Evolutionary conservation across 176 grass and related monocot species (phyloP).

Genomic region (Elymus sibiricus): DNA sequence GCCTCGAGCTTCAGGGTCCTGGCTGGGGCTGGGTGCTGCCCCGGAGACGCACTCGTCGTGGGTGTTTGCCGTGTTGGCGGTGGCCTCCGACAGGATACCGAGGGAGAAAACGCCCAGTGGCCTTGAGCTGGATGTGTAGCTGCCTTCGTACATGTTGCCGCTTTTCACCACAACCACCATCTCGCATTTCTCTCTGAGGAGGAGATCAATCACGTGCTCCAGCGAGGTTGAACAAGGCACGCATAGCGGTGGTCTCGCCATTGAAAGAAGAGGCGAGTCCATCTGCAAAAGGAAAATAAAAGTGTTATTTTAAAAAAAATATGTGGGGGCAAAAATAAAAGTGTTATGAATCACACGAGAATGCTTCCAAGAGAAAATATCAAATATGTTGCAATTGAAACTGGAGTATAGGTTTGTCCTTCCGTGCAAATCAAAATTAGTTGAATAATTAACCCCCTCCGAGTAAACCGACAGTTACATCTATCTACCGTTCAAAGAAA

Average conservation of each 20-base stretch:
- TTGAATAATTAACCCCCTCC: not conserved
- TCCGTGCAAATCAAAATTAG: too few species aligned
- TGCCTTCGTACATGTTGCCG: constrained; percentile 57
- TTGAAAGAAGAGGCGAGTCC: constrained; percentile 61
- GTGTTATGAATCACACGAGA: not conserved
- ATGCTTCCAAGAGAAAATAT: not conserved
- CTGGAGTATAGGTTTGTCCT: too few species aligned
- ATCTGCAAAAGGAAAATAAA: constrained; percentile 40
- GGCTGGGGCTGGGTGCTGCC: not conserved
- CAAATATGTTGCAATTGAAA: not conserved
- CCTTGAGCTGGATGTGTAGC: constrained; percentile 59
- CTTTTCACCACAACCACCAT: constrained; percentile 72
- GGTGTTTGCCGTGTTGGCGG: not conserved
- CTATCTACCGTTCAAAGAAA: not conserved
- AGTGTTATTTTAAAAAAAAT: too few species aligned
- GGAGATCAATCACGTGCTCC: constrained; percentile 63
- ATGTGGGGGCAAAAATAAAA: too few species aligned
- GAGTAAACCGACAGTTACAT: not conserved
- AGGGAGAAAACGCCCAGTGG: constrained; percentile 71
- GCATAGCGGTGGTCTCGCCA: constrained; percentile 62
- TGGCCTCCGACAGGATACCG: constrained; percentile 36
- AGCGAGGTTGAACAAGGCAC: constrained; percentile 61
- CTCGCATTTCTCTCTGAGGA: constrained; percentile 58
- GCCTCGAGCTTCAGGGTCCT: not conserved
- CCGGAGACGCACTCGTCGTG: not conserved